A percentile compares a stretch with the other conserved stretches of the same genome.
Conservation (phyloP, 2,329 filamentous ascomycete genomes). For the Alternaria brassicae region DNA sequence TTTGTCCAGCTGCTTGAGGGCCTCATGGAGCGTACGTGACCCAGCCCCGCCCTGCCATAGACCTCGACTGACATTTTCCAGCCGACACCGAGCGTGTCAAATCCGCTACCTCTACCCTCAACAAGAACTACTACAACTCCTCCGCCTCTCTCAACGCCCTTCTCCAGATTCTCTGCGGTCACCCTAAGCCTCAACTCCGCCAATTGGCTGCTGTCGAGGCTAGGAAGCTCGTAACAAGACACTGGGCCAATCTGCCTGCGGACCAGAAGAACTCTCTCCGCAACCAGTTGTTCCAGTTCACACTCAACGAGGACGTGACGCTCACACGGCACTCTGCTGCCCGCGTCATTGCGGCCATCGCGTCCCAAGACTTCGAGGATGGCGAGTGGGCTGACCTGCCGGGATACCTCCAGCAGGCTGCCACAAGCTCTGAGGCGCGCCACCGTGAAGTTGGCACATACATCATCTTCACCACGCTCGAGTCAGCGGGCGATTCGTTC, state of each 20-base stretch:
- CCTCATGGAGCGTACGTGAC: slow-evolving; percentile 79
- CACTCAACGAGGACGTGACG: slow-evolving; percentile 77
- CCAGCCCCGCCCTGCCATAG: slow-evolving; percentile 1
- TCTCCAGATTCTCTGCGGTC: slow-evolving; percentile 84
- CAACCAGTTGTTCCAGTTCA: slow-evolving; percentile 81
- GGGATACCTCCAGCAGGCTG: slow-evolving; percentile 78
- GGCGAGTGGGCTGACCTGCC: slow-evolving; percentile 86
- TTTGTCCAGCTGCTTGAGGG: slow-evolving; percentile 87
- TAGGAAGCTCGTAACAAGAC: slow-evolving; percentile 79
- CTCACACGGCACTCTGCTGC: slow-evolving; percentile 85
- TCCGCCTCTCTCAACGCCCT: slow-evolving; percentile 84
- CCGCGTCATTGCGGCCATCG: slow-evolving; percentile 85
- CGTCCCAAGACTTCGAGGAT: slow-evolving; percentile 83
- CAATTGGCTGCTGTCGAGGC: slow-evolving; percentile 94
- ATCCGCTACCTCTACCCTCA: slow-evolving; percentile 85
- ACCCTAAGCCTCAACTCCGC: slow-evolving; percentile 73
- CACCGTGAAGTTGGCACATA: slow-evolving; percentile 92
- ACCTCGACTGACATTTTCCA: slow-evolving; percentile 55
- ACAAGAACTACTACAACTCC: slow-evolving; percentile 91
- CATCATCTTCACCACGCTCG: slow-evolving; percentile 89
- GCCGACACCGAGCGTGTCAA: slow-evolving; percentile 80
- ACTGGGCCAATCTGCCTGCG: slow-evolving; percentile 78
- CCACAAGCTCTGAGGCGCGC: slow-evolving; percentile 73
- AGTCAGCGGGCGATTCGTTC: slow-evolving; percentile 85
- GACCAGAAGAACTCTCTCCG: slow-evolving; percentile 82